Evolutionary conservation across 192 early-diverging fungal genomes (phyloP).

Genomic region (Physocladia obscura): DNA sequence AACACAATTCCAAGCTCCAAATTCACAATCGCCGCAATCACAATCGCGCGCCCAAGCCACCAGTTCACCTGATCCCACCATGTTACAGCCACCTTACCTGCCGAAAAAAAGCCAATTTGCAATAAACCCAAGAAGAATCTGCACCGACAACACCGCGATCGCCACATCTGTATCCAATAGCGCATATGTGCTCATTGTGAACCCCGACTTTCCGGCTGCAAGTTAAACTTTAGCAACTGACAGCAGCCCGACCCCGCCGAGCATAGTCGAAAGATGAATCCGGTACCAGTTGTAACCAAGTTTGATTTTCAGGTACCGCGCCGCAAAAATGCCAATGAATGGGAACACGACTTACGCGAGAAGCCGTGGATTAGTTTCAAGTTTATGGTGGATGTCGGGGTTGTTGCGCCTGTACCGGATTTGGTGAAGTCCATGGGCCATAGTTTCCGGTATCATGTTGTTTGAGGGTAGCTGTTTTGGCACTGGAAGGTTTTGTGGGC

Average conservation of each 20-base stretch:
- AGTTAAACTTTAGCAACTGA: constrained; percentile 24
- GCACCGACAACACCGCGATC: constrained; percentile 28
- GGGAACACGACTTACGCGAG: constrained; percentile 37
- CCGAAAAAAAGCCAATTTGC: constrained; percentile 26
- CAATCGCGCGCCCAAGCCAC: constrained; percentile 42
- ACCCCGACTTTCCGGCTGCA: constrained; percentile 7
- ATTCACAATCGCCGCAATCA: constrained; percentile 40
- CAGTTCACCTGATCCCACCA: constrained; percentile 51
- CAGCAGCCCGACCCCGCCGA: constrained; percentile 21
- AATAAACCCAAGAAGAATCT: constrained; percentile 40
- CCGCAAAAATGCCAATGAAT: constrained; percentile 34
- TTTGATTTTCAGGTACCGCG: constrained; percentile 41
- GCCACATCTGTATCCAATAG: constrained; percentile 15
- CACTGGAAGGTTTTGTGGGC: background rate
- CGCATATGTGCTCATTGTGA: background rate
- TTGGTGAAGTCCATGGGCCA: background rate
- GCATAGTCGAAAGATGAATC: constrained; percentile 33
- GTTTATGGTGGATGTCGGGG: background rate
- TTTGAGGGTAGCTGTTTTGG: background rate
- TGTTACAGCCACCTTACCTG: constrained; percentile 32
- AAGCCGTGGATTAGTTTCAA: constrained; percentile 28
- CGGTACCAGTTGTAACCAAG: constrained; percentile 39
- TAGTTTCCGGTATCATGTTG: background rate
- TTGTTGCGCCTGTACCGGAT: background rate
- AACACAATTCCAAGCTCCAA: constrained; percentile 34